phyloP scores from a whole-genome alignment of 1,139 yeast genomes.

The Pichia sp. region DNA sequence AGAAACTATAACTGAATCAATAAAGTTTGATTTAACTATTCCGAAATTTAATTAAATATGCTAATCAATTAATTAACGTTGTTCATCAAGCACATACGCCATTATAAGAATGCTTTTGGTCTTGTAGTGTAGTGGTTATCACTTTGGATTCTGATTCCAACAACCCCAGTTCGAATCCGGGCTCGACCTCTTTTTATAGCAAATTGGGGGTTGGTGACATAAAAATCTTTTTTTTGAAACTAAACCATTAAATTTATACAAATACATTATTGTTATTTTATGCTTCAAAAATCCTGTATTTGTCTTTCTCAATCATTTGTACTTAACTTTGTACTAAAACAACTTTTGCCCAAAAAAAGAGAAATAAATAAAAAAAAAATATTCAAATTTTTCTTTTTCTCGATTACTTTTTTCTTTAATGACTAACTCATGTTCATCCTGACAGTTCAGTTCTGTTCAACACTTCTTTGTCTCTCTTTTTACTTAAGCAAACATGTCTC shows the following conservation, averaged over 20 bases:
- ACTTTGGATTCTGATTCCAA: conserved; percentile 32
- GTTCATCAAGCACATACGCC: no score
- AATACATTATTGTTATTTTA: no score
- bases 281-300: no score
- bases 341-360: no score
- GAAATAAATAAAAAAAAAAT: background rate
- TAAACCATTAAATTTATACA: no score
- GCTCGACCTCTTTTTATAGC: conserved; percentile 24
- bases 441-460: background rate
- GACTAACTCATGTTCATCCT: background rate
- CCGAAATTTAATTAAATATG: no score
- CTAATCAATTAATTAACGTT: no score
- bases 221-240: background rate
- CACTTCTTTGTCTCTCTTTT: background rate
- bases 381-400: background rate
- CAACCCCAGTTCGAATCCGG: conserved; percentile 34
- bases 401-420: background rate
- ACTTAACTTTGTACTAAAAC: background rate
- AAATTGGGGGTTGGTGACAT: background rate
- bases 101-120: conserved; percentile 12
- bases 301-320: no score
- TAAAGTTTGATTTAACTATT: no score
- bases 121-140: conserved; percentile 32
- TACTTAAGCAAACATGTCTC: conserved; percentile 27
- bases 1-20: no score